phyloP scores from a whole-genome alignment of 2,329 filamentous ascomycete genomes.

The Alternaria angustiovoidea region DNA sequence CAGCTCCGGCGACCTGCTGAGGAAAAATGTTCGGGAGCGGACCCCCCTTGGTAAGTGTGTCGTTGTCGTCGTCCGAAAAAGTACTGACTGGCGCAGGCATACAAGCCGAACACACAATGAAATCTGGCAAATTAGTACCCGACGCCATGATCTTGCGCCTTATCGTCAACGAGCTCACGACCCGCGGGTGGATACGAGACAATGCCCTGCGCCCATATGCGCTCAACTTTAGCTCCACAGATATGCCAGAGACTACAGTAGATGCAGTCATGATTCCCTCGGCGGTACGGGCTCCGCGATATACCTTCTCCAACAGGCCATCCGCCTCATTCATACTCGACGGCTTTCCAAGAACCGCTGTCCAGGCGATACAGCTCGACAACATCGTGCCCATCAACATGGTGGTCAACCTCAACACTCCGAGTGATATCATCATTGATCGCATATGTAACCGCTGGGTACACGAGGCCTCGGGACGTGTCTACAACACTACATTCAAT shows the following conservation, averaged over 20 bases:
- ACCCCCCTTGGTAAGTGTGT: slow-evolving; percentile 76
- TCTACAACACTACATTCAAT: slow-evolving; percentile 96
- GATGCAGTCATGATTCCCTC: slow-evolving; percentile 55
- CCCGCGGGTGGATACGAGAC: slow-evolving; percentile 79
- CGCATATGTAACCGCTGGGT: slow-evolving; percentile 94
- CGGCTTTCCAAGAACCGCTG: slow-evolving; percentile 88
- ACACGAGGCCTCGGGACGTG: slow-evolving; percentile 86
- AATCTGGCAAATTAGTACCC: slow-evolving; percentile 85
- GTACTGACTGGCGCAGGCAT: slow-evolving; percentile 67
- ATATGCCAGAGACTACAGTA: slow-evolving; percentile 44
- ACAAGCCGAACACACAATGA: slow-evolving; percentile 89
- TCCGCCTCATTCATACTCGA: slow-evolving; percentile 92
- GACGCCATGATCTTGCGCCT: slow-evolving; percentile 91
- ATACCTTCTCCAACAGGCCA: slow-evolving; percentile 69
- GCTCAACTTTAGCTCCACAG: slow-evolving; percentile 52
- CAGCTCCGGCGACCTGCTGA: slow-evolving; percentile 90
- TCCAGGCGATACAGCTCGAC: slow-evolving; percentile 81
- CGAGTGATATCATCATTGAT: slow-evolving; percentile 83
- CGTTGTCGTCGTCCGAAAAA: slow-evolving; percentile 10
- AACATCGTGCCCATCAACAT: slow-evolving; percentile 91
- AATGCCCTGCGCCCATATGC: slow-evolving; percentile 58
- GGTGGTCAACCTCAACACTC: slow-evolving; percentile 86
- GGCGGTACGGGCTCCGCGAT: slow-evolving; percentile 46
- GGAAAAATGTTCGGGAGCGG: slow-evolving; percentile 88
- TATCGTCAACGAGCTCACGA: slow-evolving; percentile 87